Base-by-base conservation (phyloP, 2,329 filamentous ascomycete species). In the Aspergillus ibericus region DNA sequence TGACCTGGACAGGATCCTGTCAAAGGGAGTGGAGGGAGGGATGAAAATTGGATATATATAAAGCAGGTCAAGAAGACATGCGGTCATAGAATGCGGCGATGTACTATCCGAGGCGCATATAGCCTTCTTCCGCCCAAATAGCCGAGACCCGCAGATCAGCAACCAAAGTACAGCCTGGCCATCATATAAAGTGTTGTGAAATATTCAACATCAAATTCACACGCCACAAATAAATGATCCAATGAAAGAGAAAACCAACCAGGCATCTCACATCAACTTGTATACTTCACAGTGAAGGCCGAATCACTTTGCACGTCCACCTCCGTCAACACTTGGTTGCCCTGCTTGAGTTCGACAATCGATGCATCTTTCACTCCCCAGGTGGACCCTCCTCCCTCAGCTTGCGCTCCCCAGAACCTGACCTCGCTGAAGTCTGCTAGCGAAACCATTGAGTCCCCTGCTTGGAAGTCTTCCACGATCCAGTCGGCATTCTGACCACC, bases 401-500 rank as follows among this genome's bases (percentile, higher is more conserved):
- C 70, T 36, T 67, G 67, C 4, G 70, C 69, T 18, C 75, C 70
- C 8, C 64, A 72, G 59, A 78, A 78, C 16, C 57, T 72, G 9
- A 83, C 75, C 5, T 70, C 75, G 13, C 77, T 77, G 59, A 83
- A 84, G 65, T 83, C 68, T 32, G 76, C 79, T 53, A 84, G 74
- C 0, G 75, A 65, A 4, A 84, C 79, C 53, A 80, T 74, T 2
- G 65, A 60, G 38, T 63, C 61, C 38, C 73, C 71, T 3, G 69
- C 63, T 59, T 78, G 71, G 62, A 81, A 83, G 58, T 83, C 82
- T 73, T 87, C 84, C 13, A 87, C 83, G 63, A 87, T 86, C 84
- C 84, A 88, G 68, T 87, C 85, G 10, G 83, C 85, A 60, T 85
- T 85, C 65, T 80, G 80, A 66, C 83, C 77, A 66, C 80, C 83